Percentiles rank a stretch among this genome's conserved stretches.
Conservation (phyloP, 176 grass and related monocot genomes). For the Metroxylon sagu region DNA sequence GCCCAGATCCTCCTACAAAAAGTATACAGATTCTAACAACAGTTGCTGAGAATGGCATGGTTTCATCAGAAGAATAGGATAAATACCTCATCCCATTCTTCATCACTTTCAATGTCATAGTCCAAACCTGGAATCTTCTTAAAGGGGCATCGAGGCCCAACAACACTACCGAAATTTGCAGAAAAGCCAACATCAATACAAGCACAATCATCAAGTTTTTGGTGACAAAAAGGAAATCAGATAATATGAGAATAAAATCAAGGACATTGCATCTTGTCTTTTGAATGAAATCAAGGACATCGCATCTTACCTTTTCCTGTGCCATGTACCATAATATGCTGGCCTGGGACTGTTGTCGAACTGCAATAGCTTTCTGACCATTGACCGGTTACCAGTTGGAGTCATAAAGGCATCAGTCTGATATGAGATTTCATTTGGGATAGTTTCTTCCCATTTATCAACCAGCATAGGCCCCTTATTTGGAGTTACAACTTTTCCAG, state of each 20-base stretch:
- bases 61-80: neutral
- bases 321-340: slow-evolving; percentile 87
- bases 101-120: slow-evolving; percentile 90
- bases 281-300: neutral
- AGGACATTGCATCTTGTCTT: neutral
- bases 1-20: slow-evolving; percentile 77
- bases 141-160: slow-evolving; percentile 67
- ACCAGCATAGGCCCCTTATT: slow-evolving; percentile 47
- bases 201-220: too few species aligned
- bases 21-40: slow-evolving; percentile 1
- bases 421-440: slow-evolving; percentile 18
- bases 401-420: slow-evolving; percentile 12
- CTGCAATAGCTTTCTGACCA: slow-evolving; percentile 69
- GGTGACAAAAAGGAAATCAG: slow-evolving; percentile 3
- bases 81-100: slow-evolving; percentile 98
- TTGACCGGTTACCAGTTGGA: slow-evolving; percentile 16
- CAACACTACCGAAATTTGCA: slow-evolving; percentile 30
- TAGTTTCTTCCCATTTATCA: slow-evolving; percentile 47
- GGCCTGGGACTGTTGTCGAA: slow-evolving; percentile 93
- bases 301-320: slow-evolving; percentile 62
- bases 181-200: too few species aligned
- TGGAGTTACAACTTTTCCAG: slow-evolving; percentile 30
- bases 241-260: slow-evolving; percentile 7
- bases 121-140: slow-evolving; percentile 85
- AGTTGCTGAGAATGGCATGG: neutral